phyloP scores from a whole-genome alignment of 257 asterid genomes.

The Ilex asprella region DNA sequence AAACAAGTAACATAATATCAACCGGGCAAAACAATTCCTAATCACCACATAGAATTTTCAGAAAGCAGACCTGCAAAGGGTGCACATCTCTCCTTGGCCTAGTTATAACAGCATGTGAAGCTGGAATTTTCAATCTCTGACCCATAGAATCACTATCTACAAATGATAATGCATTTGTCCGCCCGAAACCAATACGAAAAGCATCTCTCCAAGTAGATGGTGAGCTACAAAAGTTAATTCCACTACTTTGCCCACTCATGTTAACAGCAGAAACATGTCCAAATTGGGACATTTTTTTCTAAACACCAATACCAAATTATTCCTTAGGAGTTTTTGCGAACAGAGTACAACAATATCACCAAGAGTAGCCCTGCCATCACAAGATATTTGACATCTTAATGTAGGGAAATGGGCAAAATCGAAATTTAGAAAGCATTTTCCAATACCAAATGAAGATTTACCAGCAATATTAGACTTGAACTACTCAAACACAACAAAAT shows the following conservation, averaged over 20 bases:
- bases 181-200: slow-evolving; percentile 17
- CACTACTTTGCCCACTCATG: slow-evolving; percentile 43
- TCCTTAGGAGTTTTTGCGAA: slow-evolving; percentile 8
- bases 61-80: slow-evolving; percentile 55
- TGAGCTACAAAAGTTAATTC: slow-evolving; percentile 26
- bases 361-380: slow-evolving; percentile 14
- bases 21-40: not conserved
- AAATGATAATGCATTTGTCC: slow-evolving; percentile 41
- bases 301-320: slow-evolving; percentile 5
- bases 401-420: no score
- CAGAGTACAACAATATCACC: slow-evolving; percentile 15
- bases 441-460: no score
- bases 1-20: slow-evolving; percentile 11
- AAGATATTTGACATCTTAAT: no score
- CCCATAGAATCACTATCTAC: slow-evolving; percentile 57
- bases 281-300: slow-evolving; percentile 50
- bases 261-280: slow-evolving; percentile 78
- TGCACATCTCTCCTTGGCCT: slow-evolving; percentile 25
- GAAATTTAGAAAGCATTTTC: no score
- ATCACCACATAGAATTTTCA: slow-evolving; percentile 7
- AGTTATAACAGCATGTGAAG: slow-evolving; percentile 21
- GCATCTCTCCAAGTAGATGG: slow-evolving; percentile 28
- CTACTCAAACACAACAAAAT: no score
- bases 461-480: no score
- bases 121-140: slow-evolving; percentile 33